Base-by-base conservation (phyloP, 23 red algal species). In the Cyanidioschyzon merolae region DNA sequence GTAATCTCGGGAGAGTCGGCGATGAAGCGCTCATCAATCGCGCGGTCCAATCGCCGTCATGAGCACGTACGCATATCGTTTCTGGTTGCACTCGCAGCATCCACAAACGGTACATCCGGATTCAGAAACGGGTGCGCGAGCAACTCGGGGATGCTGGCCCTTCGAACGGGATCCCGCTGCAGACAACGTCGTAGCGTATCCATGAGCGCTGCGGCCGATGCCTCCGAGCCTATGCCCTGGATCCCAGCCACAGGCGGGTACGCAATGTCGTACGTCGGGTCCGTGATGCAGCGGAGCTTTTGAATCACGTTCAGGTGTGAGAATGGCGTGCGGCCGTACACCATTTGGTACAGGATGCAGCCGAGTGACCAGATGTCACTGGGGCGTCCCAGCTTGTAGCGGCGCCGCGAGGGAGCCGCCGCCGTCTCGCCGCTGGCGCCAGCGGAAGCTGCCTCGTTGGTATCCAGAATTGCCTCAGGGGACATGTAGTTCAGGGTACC, bases 401-500 rank as follows among this genome's bases (percentile, higher is more conserved):
- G 79, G 37, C 63, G 63, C 3, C 63, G 21, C 3, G 21, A 35
- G 45, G 45, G 45, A 24, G 18, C 36, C 34, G 1, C 7, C 21
- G 77, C 2, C n/a, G 2, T 21, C 38, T 45, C 38, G 21, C 37
- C 37, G 40, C 40, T 40, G 75, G 39, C 75, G 45, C 7, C 45
- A 21, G 21, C 12, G 7, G 45, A 54, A 21, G 45, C 45, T 21
- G 45, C 45, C 39, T 77, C 41, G 75, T 40, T 40, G 75, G 39
- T 50, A 40, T 50, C 76, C 58, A 86, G 79, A 39, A 92, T 37
- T 27, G 94, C 87, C 58, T 98, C 94, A 2, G 94, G 94, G 50
- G 85, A 86, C 94, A 98, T 98, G 79, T 92, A 98, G 82, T 98
- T 98, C 2, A 88, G 94, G 2, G 94, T 98, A 24, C 94, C 94